These are phyloP conservation scores for Collybiopsis luxurians DNA, from an alignment of 768 basidiomycete species.

Conservation along the genomic window DNA sequence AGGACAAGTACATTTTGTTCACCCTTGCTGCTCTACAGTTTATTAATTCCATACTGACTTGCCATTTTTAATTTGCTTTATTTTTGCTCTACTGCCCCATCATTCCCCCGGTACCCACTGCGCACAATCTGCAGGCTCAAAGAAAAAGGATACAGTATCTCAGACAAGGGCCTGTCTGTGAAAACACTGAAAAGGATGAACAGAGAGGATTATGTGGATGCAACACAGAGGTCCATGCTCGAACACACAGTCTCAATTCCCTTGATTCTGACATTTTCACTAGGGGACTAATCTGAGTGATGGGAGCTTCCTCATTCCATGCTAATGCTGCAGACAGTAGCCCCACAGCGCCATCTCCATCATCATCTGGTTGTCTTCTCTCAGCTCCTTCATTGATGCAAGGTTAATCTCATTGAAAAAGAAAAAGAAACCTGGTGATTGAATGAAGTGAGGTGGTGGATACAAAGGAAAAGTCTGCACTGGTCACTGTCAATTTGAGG, in stretches of 20 bases:
- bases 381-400: background rate
- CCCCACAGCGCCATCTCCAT: background rate
- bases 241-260: background rate
- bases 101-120: background rate
- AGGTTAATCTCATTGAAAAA: background rate
- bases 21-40: background rate
- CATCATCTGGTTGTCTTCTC: background rate
- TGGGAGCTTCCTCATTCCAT: slow-evolving; percentile 44
- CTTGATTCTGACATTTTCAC: background rate
- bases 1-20: slow-evolving; percentile 47
- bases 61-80: background rate
- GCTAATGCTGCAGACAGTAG: slow-evolving; percentile 12
- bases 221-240: slow-evolving; percentile 60
- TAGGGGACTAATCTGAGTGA: slow-evolving; percentile 52
- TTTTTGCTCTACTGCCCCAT: background rate
- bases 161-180: slow-evolving; percentile 59
- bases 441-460: background rate
- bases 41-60: background rate
- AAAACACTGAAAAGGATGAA: slow-evolving; percentile 61
- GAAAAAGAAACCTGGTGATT: slow-evolving; percentile 5
- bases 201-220: slow-evolving; percentile 66
- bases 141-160: slow-evolving; percentile 53
- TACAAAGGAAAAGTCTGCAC: too few relatives aligned
- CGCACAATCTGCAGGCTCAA: slow-evolving; percentile 46
- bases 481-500: too few relatives aligned